Evolutionary conservation across 441 rosid genomes (phyloP).

Genomic region (Manihot esculenta): DNA sequence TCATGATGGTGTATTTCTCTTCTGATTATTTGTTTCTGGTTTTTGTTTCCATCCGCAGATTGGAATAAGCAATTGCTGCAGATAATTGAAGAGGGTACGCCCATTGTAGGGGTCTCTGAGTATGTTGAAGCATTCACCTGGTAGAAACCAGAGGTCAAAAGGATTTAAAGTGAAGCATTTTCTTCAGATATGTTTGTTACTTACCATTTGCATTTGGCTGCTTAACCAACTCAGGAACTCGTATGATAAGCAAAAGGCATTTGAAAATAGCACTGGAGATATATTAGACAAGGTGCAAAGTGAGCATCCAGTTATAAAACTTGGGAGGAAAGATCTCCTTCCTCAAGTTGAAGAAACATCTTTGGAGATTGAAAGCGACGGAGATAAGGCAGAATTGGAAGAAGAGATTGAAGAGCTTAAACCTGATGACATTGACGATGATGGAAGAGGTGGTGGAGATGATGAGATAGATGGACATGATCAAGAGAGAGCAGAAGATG

Average conservation of each 20-base stretch:
- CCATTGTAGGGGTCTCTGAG: not conserved
- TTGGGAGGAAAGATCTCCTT: constrained; percentile 52
- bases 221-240: constrained; percentile 48
- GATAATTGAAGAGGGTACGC: constrained; percentile 7
- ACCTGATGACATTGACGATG: constrained; percentile 37
- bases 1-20: not conserved
- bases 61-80: constrained; percentile 10
- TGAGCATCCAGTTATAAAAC: constrained; percentile 27
- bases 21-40: constrained; percentile 8
- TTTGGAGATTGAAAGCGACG: constrained; percentile 9
- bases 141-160: constrained; percentile 49
- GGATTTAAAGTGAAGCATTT: constrained; percentile 56
- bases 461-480: constrained; percentile 46
- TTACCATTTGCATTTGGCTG: constrained; percentile 54
- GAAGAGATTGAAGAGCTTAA: constrained; percentile 30
- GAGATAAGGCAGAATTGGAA: constrained; percentile 19
- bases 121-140: constrained; percentile 45
- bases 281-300: constrained; percentile 18
- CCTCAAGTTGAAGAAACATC: constrained; percentile 17
- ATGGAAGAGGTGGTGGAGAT: constrained; percentile 42
- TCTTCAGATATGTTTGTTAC: constrained; percentile 44
- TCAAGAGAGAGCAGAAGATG: constrained; percentile 45
- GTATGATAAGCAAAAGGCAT: constrained; percentile 24
- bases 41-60: constrained; percentile 21
- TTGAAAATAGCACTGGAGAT: constrained; percentile 16